phyloP scores from a whole-genome alignment of 164 flowering plant species.

The Platanus orientalis region DNA sequence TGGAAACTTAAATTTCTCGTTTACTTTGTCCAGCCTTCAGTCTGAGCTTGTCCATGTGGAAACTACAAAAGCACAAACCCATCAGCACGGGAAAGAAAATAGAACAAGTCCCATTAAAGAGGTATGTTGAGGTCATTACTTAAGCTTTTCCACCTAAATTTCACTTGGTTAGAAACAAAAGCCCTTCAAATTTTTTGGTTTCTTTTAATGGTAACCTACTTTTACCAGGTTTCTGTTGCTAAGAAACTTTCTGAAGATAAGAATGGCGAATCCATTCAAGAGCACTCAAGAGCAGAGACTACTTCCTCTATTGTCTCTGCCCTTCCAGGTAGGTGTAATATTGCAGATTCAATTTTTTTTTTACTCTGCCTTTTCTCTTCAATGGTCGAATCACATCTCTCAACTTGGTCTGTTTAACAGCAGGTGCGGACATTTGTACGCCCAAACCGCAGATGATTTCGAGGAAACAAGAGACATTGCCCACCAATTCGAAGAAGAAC shows the following conservation, averaged over 20 bases:
- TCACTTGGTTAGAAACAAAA: background rate
- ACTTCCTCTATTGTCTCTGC: constrained; percentile 5
- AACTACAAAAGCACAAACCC: constrained; percentile 11
- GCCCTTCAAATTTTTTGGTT: background rate
- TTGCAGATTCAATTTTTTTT: background rate
- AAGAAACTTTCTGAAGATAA: constrained; percentile 3
- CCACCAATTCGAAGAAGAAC: constrained; percentile 34
- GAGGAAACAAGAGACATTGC: constrained; percentile 16
- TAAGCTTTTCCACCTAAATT: background rate
- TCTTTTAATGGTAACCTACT: constrained; percentile 1
- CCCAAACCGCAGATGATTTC: constrained; percentile 41
- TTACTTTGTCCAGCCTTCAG: constrained; percentile 7
- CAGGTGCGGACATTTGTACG: constrained; percentile 46
- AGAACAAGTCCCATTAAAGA: constrained; percentile 4
- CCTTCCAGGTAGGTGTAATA: constrained; percentile 7
- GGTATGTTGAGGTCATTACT: background rate
- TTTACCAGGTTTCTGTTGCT: constrained; percentile 21
- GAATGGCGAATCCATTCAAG: constrained; percentile 7
- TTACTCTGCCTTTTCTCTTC: background rate
- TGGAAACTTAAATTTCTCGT: background rate
- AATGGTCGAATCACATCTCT: background rate
- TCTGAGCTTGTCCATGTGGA: constrained; percentile 1
- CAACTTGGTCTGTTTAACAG: background rate
- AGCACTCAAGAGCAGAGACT: constrained; percentile 8
- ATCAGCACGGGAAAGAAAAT: background rate